Percentiles rank a stretch among this genome's conserved stretches.
These are phyloP conservation scores for Rhododendron simsii DNA, from an alignment of 148 eudicot species.

Conservation along the genomic window DNA sequence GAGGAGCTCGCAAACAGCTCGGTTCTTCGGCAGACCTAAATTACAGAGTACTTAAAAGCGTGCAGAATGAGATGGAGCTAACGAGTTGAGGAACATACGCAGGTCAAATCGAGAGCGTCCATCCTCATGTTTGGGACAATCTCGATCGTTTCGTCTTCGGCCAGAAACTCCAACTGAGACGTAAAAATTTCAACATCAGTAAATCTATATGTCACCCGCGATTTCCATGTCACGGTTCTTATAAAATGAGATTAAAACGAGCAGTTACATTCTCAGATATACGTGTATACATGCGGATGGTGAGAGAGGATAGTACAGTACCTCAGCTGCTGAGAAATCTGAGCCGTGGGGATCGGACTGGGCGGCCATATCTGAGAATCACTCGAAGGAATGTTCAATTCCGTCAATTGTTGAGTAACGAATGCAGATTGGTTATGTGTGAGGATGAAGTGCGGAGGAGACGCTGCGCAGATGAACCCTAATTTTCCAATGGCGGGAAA, in stretches of 20 bases:
- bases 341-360: slow-evolving; percentile 50
- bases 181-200: slow-evolving; percentile 5
- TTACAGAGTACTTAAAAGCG: background rate
- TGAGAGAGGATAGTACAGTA: slow-evolving; percentile 6
- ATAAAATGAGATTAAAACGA: background rate
- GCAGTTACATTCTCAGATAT: background rate
- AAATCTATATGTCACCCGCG: background rate
- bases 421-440: background rate
- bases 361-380: slow-evolving; percentile 34
- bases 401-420: background rate
- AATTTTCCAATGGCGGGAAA: background rate
- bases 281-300: background rate
- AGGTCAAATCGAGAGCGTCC: slow-evolving; percentile 75
- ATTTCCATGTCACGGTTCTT: background rate
- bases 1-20: background rate
- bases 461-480: slow-evolving; percentile 3
- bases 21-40: background rate
- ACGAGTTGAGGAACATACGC: slow-evolving; percentile 32
- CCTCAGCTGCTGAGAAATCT: slow-evolving; percentile 63
- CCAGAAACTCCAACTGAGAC: slow-evolving; percentile 79
- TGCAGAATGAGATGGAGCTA: background rate
- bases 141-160: slow-evolving; percentile 80
- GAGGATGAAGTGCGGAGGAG: background rate
- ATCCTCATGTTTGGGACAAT: slow-evolving; percentile 87
- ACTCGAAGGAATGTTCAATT: background rate